A percentile compares a stretch with the other conserved stretches of the same genome.
Evolutionary conservation across 768 basidiomycete species (phyloP).

Genomic region (Baorangia bicolor): DNA sequence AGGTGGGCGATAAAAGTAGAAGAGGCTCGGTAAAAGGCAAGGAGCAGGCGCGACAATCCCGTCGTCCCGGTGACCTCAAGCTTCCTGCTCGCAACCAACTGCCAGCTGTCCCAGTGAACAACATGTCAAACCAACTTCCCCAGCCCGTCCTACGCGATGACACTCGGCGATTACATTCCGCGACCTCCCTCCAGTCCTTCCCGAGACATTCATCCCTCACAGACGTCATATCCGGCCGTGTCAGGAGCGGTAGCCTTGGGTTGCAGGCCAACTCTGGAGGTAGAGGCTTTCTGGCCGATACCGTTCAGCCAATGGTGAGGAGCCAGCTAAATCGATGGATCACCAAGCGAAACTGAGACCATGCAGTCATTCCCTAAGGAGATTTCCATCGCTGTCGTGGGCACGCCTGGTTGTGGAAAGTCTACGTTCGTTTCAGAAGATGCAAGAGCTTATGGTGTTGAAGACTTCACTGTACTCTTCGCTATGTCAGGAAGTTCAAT

Average conservation of each 20-base stretch:
- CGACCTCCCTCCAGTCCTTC: conserved; percentile 40
- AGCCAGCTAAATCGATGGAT: neutral
- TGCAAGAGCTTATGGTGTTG: conserved; percentile 58
- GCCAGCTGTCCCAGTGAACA: conserved; percentile 31
- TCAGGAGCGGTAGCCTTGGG: conserved; percentile 63
- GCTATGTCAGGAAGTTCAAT: conserved; percentile 33
- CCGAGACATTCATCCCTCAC: conserved; percentile 32
- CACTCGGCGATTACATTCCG: conserved; percentile 37
- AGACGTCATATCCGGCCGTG: conserved; percentile 42
- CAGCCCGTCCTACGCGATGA: conserved; percentile 40
- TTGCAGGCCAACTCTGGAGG: conserved; percentile 34
- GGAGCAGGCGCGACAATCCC: conserved; percentile 40
- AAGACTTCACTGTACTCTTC: conserved; percentile 39
- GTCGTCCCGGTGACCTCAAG: conserved; percentile 61
- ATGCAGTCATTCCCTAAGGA: conserved; percentile 30
- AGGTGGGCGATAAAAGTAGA: conserved; percentile 43
- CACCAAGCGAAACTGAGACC: conserved; percentile 6
- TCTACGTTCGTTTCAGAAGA: conserved; percentile 78
- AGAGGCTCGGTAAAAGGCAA: conserved; percentile 49
- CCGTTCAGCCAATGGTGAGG: conserved; percentile 25
- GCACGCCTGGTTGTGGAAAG: conserved; percentile 80
- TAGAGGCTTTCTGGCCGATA: conserved; percentile 21
- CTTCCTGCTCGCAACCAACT: conserved; percentile 55
- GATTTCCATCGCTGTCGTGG: conserved; percentile 75
- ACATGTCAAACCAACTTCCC: conserved; percentile 36